A percentile compares a stretch with the other conserved stretches of the same genome.
These are phyloP conservation scores for Durio zibethinus DNA, from an alignment of 345 rosid genomes.

Conservation along the genomic window DNA sequence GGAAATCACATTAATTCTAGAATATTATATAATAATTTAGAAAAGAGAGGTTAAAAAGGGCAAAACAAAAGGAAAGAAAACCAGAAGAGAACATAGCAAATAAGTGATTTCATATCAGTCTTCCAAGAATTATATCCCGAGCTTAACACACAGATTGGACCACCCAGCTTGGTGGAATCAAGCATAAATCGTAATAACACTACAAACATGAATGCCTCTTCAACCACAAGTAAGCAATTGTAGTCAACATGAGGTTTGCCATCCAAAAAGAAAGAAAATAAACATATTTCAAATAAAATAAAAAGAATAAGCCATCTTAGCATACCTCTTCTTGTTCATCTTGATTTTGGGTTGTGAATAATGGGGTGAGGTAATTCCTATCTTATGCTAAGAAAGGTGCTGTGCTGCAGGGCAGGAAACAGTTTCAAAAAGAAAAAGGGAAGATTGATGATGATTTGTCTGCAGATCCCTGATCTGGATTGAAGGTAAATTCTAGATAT, in stretches of 20 bases:
- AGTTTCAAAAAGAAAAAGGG: neutral
- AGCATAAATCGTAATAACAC: neutral
- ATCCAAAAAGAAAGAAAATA: neutral
- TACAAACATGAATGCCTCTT: neutral
- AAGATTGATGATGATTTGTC: neutral
- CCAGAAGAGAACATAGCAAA: neutral
- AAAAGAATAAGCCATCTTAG: neutral
- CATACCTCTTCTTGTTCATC: constrained; percentile 43
- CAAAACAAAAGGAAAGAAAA: neutral
- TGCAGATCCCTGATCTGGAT: neutral
- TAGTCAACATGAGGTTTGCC: neutral
- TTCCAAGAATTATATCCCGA: too few species aligned
- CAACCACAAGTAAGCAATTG: neutral
- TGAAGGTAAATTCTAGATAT: constrained; percentile 6
- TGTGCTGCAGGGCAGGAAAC: constrained; percentile 40
- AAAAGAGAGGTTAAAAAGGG: neutral
- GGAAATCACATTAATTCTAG: neutral
- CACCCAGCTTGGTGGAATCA: neutral
- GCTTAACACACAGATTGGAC: too few species aligned
- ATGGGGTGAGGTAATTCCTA: constrained; percentile 77
- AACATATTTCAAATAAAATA: neutral
- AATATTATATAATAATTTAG: too few species aligned
- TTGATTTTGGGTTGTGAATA: constrained; percentile 23
- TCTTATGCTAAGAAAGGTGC: constrained; percentile 75
- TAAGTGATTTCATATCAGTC: neutral